These are phyloP conservation scores for Lagenaria siceraria DNA, from an alignment of 306 rosid genomes.

Conservation along the genomic window DNA sequence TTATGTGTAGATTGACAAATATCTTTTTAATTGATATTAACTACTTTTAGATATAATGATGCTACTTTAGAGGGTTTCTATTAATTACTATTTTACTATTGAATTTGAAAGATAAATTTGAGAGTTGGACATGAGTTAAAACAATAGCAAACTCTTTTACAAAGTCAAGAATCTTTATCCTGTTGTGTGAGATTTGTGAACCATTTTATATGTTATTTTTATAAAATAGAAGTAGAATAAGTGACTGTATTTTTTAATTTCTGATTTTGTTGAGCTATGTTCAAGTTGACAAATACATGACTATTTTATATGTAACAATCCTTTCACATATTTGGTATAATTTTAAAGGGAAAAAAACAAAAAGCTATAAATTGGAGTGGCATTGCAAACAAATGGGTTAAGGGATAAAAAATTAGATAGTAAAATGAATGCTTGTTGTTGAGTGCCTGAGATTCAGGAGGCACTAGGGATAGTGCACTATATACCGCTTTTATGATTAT, in stretches of 20 bases:
- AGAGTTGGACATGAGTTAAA: not conserved
- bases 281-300: too few relatives aligned
- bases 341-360: too few relatives aligned
- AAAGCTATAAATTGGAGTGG: too few relatives aligned
- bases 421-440: not conserved
- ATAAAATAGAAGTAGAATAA: too few relatives aligned
- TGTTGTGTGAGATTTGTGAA: not conserved
- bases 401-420: not conserved
- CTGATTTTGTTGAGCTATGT: too few relatives aligned
- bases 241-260: too few relatives aligned
- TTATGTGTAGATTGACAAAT: not conserved
- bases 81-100: not conserved
- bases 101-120: not conserved
- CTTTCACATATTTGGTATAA: too few relatives aligned
- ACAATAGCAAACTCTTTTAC: not conserved
- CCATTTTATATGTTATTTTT: too few relatives aligned
- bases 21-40: not conserved
- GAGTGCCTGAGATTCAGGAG: conserved; percentile 9
- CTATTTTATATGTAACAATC: too few relatives aligned
- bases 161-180: not conserved
- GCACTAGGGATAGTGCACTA: conserved; percentile 4
- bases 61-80: not conserved
- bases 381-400: not conserved
- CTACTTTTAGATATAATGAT: not conserved
- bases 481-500: not conserved